phyloP scores from a whole-genome alignment of 352 stramenopile genomes.

The Phytophthora kernoviae region DNA sequence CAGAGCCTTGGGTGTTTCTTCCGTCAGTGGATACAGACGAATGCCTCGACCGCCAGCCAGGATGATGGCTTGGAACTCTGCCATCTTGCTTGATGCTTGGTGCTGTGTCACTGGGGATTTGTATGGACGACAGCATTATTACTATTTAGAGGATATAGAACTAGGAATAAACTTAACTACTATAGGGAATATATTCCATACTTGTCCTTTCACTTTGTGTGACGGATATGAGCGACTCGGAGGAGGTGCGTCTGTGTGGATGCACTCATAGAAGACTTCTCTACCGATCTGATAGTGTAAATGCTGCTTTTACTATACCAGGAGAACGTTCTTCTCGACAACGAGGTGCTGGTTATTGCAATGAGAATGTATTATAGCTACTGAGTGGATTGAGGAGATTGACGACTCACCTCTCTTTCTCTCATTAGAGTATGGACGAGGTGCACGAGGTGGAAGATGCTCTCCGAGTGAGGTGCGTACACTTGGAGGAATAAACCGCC shows the following conservation, averaged over 20 bases:
- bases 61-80: constrained; percentile 87
- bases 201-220: too few species aligned
- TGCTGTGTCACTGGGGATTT: too few species aligned
- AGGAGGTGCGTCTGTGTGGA: constrained; percentile 34
- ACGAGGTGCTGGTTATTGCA: constrained; percentile 40
- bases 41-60: constrained; percentile 80
- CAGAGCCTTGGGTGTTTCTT: constrained; percentile 78
- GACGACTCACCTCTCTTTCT: not conserved
- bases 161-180: not conserved
- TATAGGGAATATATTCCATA: too few species aligned
- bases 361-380: too few species aligned
- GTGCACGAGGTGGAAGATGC: constrained; percentile 65
- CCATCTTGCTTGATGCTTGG: constrained; percentile 36
- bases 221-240: constrained; percentile 54
- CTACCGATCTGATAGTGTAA: not conserved
- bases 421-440: constrained; percentile 76
- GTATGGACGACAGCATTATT: constrained; percentile 4
- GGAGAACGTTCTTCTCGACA: constrained; percentile 49
- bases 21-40: constrained; percentile 78
- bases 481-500: not conserved
- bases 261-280: not conserved
- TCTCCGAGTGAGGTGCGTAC: constrained; percentile 51
- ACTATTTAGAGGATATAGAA: constrained; percentile 1
- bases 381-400: too few species aligned
- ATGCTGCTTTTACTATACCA: constrained; percentile 6